These are phyloP conservation scores for Fusarium sp. DNA, from an alignment of 2,329 filamentous ascomycete species.

Conservation along the genomic window DNA sequence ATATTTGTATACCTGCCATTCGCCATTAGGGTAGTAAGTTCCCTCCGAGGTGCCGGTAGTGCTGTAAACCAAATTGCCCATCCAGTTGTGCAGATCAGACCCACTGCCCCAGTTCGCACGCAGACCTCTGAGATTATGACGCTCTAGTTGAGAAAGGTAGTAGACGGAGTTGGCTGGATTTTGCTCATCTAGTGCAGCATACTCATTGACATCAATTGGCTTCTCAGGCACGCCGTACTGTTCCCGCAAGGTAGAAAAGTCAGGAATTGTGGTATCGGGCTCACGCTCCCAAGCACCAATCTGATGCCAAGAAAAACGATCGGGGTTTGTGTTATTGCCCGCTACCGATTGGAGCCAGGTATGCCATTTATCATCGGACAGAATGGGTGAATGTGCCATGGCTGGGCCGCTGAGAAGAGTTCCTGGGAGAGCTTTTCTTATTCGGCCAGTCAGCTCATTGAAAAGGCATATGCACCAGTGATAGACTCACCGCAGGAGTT, in stretches of 20 bases:
- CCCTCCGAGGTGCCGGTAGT: not conserved
- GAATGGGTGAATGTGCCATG: not conserved
- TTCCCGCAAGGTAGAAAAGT: not conserved
- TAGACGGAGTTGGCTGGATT: not conserved
- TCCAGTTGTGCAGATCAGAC: not conserved
- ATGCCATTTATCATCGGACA: not conserved
- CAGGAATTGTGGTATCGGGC: not conserved
- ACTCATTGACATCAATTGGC: not conserved
- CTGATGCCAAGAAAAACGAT: not conserved
- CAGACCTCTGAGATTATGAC: not conserved
- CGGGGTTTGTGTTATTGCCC: not conserved
- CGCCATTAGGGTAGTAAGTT: not conserved
- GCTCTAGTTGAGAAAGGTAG: not conserved
- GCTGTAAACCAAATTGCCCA: not conserved
- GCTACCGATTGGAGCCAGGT: not conserved
- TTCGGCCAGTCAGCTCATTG: not conserved
- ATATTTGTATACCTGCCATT: not conserved
- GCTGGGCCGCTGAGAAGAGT: not conserved
- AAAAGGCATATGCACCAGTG: rapidly evolving
- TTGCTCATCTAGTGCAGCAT: not conserved
- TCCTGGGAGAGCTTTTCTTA: not conserved
- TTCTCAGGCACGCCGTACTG: not conserved
- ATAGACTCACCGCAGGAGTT: not conserved
- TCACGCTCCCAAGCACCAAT: not conserved
- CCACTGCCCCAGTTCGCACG: not conserved